Conservation (phyloP, 768 basidiomycete genomes). For the Crassisporium funariophilum region DNA sequence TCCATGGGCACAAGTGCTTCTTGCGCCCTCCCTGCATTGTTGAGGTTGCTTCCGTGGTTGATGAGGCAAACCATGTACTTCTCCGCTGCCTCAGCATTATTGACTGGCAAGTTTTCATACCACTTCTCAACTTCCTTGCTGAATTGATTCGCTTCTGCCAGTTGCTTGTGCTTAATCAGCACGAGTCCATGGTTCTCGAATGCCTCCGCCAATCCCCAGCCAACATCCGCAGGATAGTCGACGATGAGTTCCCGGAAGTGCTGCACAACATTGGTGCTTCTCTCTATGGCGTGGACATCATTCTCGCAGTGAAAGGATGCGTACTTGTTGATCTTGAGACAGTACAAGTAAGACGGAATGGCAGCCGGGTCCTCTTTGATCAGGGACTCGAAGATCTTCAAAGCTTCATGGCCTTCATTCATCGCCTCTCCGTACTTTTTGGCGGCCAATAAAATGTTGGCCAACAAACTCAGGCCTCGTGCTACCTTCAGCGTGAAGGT, state of each 20-base stretch:
- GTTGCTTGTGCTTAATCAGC: background rate
- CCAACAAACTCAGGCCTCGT: slow-evolving; percentile 9
- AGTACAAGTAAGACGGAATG: background rate
- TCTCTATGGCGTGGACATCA: background rate
- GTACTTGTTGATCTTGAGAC: background rate
- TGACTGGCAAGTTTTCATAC: background rate
- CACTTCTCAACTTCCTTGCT: background rate
- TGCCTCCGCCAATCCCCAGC: background rate
- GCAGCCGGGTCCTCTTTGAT: background rate
- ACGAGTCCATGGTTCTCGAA: background rate
- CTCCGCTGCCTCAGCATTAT: background rate
- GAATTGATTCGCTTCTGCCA: background rate
- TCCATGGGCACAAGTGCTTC: slow-evolving; percentile 1
- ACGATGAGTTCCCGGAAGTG: background rate
- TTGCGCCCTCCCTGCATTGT: slow-evolving; percentile 4
- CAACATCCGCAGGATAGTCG: background rate
- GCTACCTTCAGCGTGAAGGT: slow-evolving; percentile 11
- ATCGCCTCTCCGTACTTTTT: slow-evolving; percentile 9
- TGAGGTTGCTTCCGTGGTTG: slow-evolving; percentile 2
- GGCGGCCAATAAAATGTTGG: slow-evolving; percentile 1
- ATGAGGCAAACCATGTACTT: slow-evolving; percentile 1
- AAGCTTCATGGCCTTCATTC: slow-evolving; percentile 11
- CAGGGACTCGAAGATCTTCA: slow-evolving; percentile 1
- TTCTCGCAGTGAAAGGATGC: background rate
- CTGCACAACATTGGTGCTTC: background rate